phyloP scores from a whole-genome alignment of 108 stramenopile species.

The Pseudonitzschia multiseries region DNA sequence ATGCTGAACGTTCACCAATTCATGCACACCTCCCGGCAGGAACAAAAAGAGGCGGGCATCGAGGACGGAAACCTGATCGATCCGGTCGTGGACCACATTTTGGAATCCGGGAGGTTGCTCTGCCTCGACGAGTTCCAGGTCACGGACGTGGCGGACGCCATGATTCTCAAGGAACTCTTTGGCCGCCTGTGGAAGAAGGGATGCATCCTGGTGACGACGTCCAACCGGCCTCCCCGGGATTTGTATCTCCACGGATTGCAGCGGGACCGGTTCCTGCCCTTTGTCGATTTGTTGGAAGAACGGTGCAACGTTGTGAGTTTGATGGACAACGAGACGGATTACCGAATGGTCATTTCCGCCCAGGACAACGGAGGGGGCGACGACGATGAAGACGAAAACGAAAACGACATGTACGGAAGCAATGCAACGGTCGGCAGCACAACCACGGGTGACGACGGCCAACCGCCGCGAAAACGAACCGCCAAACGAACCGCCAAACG shows the following conservation, averaged over 20 bases:
- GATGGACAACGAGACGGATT: conserved; percentile 82
- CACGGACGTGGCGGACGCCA: conserved; percentile 89
- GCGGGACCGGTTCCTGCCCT: conserved; percentile 95
- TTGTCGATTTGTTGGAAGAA: conserved; percentile 85
- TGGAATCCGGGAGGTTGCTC: conserved; percentile 56
- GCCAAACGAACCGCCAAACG: conserved; percentile 23
- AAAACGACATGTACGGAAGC: conserved; percentile 11
- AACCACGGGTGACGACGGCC: not conserved
- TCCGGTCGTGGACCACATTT: conserved; percentile 52
- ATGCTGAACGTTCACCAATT: conserved; percentile 89
- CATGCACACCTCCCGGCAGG: conserved; percentile 62
- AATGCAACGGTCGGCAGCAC: not conserved
- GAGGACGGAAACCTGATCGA: conserved; percentile 42
- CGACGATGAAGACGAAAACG: not conserved
- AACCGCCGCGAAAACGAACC: conserved; percentile 7
- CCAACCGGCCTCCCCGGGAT: conserved; percentile 90
- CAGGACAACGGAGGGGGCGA: conserved; percentile 8
- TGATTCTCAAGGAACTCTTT: conserved; percentile 80
- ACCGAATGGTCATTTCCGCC: conserved; percentile 58
- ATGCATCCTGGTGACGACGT: conserved; percentile 86
- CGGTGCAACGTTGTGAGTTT: conserved; percentile 65
- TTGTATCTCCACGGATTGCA: conserved; percentile 95
- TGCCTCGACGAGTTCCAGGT: conserved; percentile 95
- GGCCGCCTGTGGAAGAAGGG: conserved; percentile 69
- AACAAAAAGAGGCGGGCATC: conserved; percentile 37